Conservation (phyloP, 768 basidiomycete genomes). For the Russula virescens region DNA sequence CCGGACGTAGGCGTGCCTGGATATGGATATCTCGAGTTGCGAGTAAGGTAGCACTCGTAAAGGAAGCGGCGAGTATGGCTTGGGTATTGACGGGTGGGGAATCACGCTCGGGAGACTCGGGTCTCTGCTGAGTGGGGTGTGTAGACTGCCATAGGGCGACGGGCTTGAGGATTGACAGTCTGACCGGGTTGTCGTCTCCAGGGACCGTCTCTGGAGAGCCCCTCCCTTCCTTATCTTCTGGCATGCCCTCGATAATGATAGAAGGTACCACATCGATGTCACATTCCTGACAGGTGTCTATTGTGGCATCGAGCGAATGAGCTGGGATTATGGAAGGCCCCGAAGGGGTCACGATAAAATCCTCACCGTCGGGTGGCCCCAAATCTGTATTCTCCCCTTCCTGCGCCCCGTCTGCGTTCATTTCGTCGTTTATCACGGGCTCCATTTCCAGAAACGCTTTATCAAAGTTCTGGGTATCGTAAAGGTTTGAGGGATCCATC, state of each 20-base stretch:
- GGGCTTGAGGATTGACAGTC: constrained; percentile 72
- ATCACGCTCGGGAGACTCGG: not conserved
- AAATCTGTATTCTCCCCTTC: constrained; percentile 60
- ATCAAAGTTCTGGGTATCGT: constrained; percentile 97
- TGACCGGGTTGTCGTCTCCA: constrained; percentile 35
- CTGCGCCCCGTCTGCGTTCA: constrained; percentile 59
- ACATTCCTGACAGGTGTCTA: constrained; percentile 89
- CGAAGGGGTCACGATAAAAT: constrained; percentile 67
- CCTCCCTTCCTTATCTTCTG: not conserved
- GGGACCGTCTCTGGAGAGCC: constrained; percentile 8
- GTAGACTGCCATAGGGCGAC: constrained; percentile 26
- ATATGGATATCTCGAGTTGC: constrained; percentile 2
- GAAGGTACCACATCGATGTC: constrained; percentile 85
- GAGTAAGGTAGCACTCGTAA: constrained; percentile 2
- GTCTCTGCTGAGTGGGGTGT: constrained; percentile 9
- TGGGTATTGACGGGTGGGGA: not conserved
- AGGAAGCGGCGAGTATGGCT: not conserved
- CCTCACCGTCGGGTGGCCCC: constrained; percentile 67
- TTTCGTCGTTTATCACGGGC: constrained; percentile 79
- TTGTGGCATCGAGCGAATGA: constrained; percentile 45
- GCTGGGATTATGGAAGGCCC: constrained; percentile 47
- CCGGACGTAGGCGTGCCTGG: not conserved
- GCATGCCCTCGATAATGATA: constrained; percentile 67
- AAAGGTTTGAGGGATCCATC: constrained; percentile 84
- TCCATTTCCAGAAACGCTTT: constrained; percentile 95